A percentile compares a stretch with the other conserved stretches of the same genome.
These are phyloP conservation scores for Leccinum sublutescens DNA, from an alignment of 768 basidiomycete genomes.

Conservation along the genomic window DNA sequence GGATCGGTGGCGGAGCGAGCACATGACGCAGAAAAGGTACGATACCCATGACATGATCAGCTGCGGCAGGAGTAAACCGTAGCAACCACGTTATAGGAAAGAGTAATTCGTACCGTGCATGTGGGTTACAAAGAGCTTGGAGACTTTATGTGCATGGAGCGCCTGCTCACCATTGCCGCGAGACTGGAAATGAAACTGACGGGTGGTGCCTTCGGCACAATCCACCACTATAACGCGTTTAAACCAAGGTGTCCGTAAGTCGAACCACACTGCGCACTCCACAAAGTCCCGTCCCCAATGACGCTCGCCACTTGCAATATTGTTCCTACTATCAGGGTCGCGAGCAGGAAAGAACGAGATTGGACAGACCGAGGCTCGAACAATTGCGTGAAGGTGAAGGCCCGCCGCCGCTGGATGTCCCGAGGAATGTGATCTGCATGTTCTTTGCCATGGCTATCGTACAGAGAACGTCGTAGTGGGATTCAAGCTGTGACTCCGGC, in stretches of 20 bases:
- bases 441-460: conserved; percentile 33
- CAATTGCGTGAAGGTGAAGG: conserved; percentile 73
- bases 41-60: conserved; percentile 75
- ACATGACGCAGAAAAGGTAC: conserved; percentile 61
- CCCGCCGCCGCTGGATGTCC: conserved; percentile 76
- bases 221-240: conserved; percentile 59
- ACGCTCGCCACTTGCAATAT: conserved; percentile 49
- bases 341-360: background rate
- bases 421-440: conserved; percentile 68
- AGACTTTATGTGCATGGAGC: conserved; percentile 47
- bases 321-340: conserved; percentile 1
- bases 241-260: conserved; percentile 1
- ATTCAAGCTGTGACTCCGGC: background rate
- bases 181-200: conserved; percentile 66
- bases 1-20: conserved; percentile 45
- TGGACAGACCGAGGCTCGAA: conserved; percentile 50
- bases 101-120: conserved; percentile 60
- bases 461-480: background rate
- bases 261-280: conserved; percentile 50
- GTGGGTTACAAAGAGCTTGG: conserved; percentile 80
- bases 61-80: conserved; percentile 31
- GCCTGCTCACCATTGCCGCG: conserved; percentile 23
- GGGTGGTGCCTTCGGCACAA: conserved; percentile 76
- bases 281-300: conserved; percentile 51
- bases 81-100: background rate